These are phyloP conservation scores for Verruconis gallopava DNA, from an alignment of 2,329 filamentous ascomycete genomes.

Conservation along the genomic window DNA sequence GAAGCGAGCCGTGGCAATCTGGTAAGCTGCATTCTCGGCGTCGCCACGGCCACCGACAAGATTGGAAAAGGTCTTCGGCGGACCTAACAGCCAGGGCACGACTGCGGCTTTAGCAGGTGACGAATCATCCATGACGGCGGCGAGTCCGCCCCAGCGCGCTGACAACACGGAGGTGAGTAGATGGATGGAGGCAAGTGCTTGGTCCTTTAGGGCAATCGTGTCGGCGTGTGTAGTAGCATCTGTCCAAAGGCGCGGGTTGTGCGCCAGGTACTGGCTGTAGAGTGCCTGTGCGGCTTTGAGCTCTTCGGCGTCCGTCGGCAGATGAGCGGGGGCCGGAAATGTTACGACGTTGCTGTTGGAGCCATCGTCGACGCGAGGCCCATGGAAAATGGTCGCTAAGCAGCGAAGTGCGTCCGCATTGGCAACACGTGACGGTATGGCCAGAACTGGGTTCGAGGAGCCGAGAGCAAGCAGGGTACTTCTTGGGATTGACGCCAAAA, in stretches of 20 bases:
- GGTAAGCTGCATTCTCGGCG: slow-evolving; percentile 43
- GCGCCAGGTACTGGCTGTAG: slow-evolving; percentile 40
- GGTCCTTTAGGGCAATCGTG: slow-evolving; percentile 43
- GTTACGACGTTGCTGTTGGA: slow-evolving; percentile 19
- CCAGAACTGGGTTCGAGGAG: slow-evolving; percentile 31
- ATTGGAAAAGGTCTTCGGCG: slow-evolving; percentile 43
- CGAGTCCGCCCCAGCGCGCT: slow-evolving; percentile 34
- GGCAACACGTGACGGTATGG: slow-evolving; percentile 39
- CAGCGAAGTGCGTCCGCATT: slow-evolving; percentile 42
- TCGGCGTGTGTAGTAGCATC: slow-evolving; percentile 42
- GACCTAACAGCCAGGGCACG: slow-evolving; percentile 44
- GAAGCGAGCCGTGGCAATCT: slow-evolving; percentile 44
- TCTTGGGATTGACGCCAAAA: slow-evolving; percentile 46
- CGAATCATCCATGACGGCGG: slow-evolving; percentile 38
- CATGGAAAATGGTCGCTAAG: slow-evolving; percentile 43
- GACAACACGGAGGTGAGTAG: slow-evolving; percentile 40
- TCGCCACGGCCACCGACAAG: slow-evolving; percentile 46
- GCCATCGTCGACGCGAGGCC: too few relatives aligned
- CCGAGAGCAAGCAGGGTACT: slow-evolving; percentile 35
- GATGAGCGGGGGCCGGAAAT: slow-evolving; percentile 21
- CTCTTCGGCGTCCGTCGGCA: slow-evolving; percentile 10
- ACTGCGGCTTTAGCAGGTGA: slow-evolving; percentile 43
- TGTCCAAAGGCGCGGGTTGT: slow-evolving; percentile 38
- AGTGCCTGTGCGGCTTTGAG: slow-evolving; percentile 35
- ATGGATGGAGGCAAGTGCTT: slow-evolving; percentile 40